Conservation (phyloP, 495 filamentous ascomycete species). For the Tuber borchii region DNA sequence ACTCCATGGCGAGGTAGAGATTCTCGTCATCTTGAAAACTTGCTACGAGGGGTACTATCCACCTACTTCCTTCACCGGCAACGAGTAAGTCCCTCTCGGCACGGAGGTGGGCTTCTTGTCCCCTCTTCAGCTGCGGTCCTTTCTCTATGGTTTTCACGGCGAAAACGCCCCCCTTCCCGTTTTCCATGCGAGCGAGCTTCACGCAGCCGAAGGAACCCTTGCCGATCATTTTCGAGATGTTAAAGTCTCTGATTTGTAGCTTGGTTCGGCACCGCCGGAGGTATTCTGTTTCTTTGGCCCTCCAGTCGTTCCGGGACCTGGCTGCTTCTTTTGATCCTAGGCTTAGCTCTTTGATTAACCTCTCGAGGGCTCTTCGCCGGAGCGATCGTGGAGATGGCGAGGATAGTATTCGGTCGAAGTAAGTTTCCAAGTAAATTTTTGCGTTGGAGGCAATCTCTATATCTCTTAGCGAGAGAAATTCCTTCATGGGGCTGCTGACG, state of each 20-base stretch:
- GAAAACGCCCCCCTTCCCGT: slow-evolving; percentile 53
- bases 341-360: slow-evolving; percentile 46
- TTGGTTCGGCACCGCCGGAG: slow-evolving; percentile 61
- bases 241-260: slow-evolving; percentile 60
- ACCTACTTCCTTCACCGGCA: slow-evolving; percentile 69
- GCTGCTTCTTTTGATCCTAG: not conserved
- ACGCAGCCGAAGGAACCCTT: slow-evolving; percentile 95
- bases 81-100: slow-evolving; percentile 90
- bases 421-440: slow-evolving; percentile 79
- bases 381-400: slow-evolving; percentile 55
- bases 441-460: slow-evolving; percentile 71
- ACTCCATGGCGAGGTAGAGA: slow-evolving; percentile 88
- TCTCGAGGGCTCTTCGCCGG: slow-evolving; percentile 63
- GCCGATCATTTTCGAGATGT: slow-evolving; percentile 76
- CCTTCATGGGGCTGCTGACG: not conserved
- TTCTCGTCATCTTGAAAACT: slow-evolving; percentile 81
- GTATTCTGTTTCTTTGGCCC: slow-evolving; percentile 62
- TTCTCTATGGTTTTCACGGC: slow-evolving; percentile 98
- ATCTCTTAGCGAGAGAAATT: slow-evolving; percentile 53
- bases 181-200: slow-evolving; percentile 65
- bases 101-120: slow-evolving; percentile 85
- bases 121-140: slow-evolving; percentile 76
- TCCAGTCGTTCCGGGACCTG: slow-evolving; percentile 47
- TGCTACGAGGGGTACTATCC: slow-evolving; percentile 81
- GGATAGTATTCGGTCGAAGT: slow-evolving; percentile 62